Base-by-base conservation (phyloP, 2,329 filamentous ascomycete genomes). In the Aureobasidium lini region DNA sequence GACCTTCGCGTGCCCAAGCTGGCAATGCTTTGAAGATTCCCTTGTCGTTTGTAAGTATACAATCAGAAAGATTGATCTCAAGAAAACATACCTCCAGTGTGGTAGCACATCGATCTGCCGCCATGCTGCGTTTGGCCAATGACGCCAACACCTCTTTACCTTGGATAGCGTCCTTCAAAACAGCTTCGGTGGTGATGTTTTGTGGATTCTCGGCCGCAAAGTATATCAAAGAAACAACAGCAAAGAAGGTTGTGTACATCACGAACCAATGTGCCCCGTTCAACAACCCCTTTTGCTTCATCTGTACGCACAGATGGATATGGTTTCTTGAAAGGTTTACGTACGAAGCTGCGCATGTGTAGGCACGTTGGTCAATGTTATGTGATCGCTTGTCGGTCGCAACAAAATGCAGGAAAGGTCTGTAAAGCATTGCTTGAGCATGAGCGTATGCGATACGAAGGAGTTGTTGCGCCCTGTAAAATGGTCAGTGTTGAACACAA, bases 201-300 rank as follows among this genome's bases (percentile, higher is more conserved):
- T 89, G 84, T 1, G 88, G 87, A 64, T 93, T 93, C 69, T 93
- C 89, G 13, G 90, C 77, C 0, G 88, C 87, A 68, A 88, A 93
- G 68, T 90, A 94, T 1, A 93, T 79, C 47, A 94, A 77, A 0
- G 89, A 89, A 34, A 94, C 76, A 34, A 93, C 87, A 13, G 88
- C 86, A 69, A 91, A 92, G 73, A 90, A 92, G 15, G 89, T 87
- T 2, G 88, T 90, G 69, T 90, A 93, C 69, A 93, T 84, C 65
- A 89, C 88, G 68, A 93, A 93, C 89, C 89, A 94, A 71, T 90
- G 92, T 0, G 89, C 87, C 0, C 89, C 90, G 62, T 87, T 86
- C n/a, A 94, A 77, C 6, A 90, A 77, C 4, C 86, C 83, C 66
- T 87, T 83, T 68, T 85, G 86, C 64, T 87, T 85, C 77, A 92